A percentile compares a stretch with the other conserved stretches of the same genome.
Conservation (phyloP, 208 protist species). For the Wallacemonas sp. region DNA sequence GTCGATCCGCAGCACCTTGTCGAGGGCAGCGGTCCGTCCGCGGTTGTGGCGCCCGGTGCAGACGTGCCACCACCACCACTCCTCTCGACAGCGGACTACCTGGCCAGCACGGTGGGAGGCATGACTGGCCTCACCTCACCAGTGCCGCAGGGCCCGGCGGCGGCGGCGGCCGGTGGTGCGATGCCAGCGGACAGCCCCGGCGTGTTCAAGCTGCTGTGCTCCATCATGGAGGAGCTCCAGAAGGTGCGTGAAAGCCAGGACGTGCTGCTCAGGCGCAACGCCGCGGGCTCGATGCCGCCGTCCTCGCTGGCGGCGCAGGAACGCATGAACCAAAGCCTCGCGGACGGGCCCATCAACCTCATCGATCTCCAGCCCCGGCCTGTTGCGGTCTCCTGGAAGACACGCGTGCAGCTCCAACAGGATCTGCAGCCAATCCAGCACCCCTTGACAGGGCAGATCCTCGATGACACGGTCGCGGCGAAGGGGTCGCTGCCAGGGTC, state of each 20-base stretch:
- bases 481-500: constrained; percentile 39
- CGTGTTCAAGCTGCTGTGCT: constrained; percentile 82
- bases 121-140: too few relatives aligned
- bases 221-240: constrained; percentile 86
- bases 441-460: constrained; percentile 50
- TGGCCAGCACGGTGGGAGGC: too few relatives aligned
- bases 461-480: constrained; percentile 54
- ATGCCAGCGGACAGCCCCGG: constrained; percentile 23
- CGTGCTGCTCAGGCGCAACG: constrained; percentile 34
- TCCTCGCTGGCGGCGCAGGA: constrained; percentile 43
- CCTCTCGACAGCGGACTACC: too few relatives aligned
- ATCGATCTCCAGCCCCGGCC: constrained; percentile 72
- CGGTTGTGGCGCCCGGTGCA: too few relatives aligned
- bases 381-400: constrained; percentile 71
- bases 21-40: too few relatives aligned
- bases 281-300: constrained; percentile 11
- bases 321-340: constrained; percentile 44
- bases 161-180: not conserved
- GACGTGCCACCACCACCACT: too few relatives aligned
- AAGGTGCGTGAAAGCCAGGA: constrained; percentile 76
- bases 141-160: too few relatives aligned
- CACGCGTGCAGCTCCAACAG: constrained; percentile 56
- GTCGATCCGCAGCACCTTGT: too few relatives aligned
- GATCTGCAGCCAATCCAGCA: constrained; percentile 77
- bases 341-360: constrained; percentile 52